phyloP scores from a whole-genome alignment of 2,329 filamentous ascomycete genomes.

The Cladosporium sp. region DNA sequence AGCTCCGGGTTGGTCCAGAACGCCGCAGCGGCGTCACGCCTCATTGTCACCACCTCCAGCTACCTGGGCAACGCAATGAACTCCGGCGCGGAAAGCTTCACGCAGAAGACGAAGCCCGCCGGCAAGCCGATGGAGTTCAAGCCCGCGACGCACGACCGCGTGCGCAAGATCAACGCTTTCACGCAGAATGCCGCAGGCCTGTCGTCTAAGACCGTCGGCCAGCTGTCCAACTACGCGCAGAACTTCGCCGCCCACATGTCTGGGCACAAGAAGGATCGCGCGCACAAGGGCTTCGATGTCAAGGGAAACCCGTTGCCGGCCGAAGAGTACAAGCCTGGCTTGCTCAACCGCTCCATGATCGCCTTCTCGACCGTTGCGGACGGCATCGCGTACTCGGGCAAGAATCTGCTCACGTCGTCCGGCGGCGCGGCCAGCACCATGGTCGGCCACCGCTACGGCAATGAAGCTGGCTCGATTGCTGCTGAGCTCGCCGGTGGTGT shows the following conservation, averaged over 20 bases:
- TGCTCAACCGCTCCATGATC: slow-evolving; percentile 94
- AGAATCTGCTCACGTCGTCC: slow-evolving; percentile 66
- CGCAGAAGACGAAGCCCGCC: slow-evolving; percentile 69
- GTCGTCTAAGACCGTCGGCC: slow-evolving; percentile 79
- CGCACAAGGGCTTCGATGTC: slow-evolving; percentile 59
- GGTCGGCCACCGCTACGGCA: slow-evolving; percentile 82
- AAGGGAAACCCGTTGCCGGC: slow-evolving; percentile 55
- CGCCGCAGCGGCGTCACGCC: slow-evolving; percentile 77
- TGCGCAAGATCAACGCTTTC: slow-evolving; percentile 84
- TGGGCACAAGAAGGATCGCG: slow-evolving; percentile 50
- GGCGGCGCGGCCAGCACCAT: slow-evolving; percentile 76
- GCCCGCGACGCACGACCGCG: slow-evolving; percentile 73
- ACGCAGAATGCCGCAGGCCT: slow-evolving; percentile 72
- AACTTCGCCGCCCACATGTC: slow-evolving; percentile 75
- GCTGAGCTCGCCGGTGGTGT: slow-evolving; percentile 73
- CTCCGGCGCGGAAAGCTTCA: slow-evolving; percentile 71
- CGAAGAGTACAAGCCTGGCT: slow-evolving; percentile 71
- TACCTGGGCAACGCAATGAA: slow-evolving; percentile 73
- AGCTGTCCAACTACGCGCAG: slow-evolving; percentile 77
- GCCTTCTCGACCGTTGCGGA: slow-evolving; percentile 93
- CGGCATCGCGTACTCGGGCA: slow-evolving; percentile 81
- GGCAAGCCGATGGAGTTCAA: slow-evolving; percentile 81
- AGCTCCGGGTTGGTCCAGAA: slow-evolving; percentile 80
- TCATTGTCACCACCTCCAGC: slow-evolving; percentile 83
- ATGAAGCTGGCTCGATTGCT: slow-evolving; percentile 75